A percentile compares a stretch with the other conserved stretches of the same genome.
Evolutionary conservation across 2,329 filamentous ascomycete genomes (phyloP).

Genomic region (Geosmithia putterillii): DNA sequence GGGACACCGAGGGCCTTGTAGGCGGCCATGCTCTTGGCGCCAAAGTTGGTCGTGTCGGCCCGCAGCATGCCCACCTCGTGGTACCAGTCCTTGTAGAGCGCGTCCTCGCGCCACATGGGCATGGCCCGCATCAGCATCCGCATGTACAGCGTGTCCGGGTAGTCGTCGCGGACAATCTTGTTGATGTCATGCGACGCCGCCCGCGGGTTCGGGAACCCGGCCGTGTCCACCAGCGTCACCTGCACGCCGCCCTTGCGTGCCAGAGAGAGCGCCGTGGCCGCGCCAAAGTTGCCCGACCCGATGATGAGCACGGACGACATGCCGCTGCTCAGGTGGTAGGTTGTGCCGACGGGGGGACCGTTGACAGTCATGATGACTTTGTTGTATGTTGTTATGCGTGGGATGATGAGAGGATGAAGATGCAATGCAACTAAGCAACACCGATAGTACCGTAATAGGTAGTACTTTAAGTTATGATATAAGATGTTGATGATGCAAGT

Average conservation of each 20-base stretch:
- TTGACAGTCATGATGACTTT: conserved; percentile 3
- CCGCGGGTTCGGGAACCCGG: conserved; percentile 21
- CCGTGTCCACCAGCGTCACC: conserved; percentile 23
- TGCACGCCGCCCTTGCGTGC: conserved; percentile 12
- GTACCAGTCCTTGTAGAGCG: conserved; percentile 39
- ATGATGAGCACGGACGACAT: conserved; percentile 21
- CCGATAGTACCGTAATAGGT: neutral
- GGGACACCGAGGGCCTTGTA: conserved; percentile 22
- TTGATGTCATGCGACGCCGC: conserved; percentile 34
- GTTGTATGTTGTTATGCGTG: too few relatives aligned
- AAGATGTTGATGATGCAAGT: too few relatives aligned
- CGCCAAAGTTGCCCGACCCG: conserved; percentile 30
- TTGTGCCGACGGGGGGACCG: neutral
- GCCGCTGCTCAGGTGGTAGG: conserved; percentile 1
- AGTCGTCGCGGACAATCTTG: conserved; percentile 30
- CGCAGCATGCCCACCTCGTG: conserved; percentile 44
- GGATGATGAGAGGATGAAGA: neutral
- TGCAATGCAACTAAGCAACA: neutral
- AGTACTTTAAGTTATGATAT: neutral
- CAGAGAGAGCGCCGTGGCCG: conserved; percentile 25
- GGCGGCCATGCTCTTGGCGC: conserved; percentile 26
- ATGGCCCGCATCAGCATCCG: conserved; percentile 25
- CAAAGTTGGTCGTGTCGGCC: conserved; percentile 27
- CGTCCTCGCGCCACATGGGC: conserved; percentile 25
- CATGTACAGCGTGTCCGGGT: conserved; percentile 26